A percentile compares a stretch with the other conserved stretches of the same genome.
Evolutionary conservation across 2,329 filamentous ascomycete species (phyloP).

Genomic region (Microdochium bolleyi): DNA sequence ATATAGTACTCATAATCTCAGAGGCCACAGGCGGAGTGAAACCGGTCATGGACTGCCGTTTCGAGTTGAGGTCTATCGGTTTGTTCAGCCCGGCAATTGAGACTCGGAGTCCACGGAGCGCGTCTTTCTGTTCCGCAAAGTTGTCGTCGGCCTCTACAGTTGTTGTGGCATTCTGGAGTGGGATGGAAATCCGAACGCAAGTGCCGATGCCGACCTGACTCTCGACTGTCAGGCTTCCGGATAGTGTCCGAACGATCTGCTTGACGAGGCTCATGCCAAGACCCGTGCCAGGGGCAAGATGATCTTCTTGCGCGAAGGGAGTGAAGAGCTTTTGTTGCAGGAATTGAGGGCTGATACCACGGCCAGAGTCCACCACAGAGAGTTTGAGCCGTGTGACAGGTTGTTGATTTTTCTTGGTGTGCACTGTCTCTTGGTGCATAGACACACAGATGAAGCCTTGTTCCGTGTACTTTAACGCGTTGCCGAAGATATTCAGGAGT

Average conservation of each 20-base stretch:
- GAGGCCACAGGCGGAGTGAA: slow-evolving; percentile 4
- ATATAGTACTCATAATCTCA: slow-evolving; percentile 14
- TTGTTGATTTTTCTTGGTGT: neutral
- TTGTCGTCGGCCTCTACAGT: neutral
- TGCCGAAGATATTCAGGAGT: slow-evolving; percentile 44
- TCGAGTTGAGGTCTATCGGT: neutral
- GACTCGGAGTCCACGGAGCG: slow-evolving; percentile 21
- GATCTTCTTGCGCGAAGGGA: slow-evolving; percentile 57
- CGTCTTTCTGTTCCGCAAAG: slow-evolving; percentile 8
- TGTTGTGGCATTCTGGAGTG: neutral
- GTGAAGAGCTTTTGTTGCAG: slow-evolving; percentile 52
- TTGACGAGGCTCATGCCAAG: slow-evolving; percentile 59
- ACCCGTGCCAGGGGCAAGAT: slow-evolving; percentile 51
- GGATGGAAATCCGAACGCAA: neutral
- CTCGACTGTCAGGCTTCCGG: slow-evolving; percentile 50
- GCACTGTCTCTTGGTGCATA: slow-evolving; percentile 12
- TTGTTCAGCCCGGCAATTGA: neutral
- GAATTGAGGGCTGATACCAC: slow-evolving; percentile 57
- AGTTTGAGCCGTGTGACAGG: slow-evolving; percentile 16
- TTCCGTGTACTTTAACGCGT: slow-evolving; percentile 43
- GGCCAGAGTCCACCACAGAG: slow-evolving; percentile 55
- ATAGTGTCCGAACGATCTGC: slow-evolving; percentile 47
- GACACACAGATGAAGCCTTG: slow-evolving; percentile 32
- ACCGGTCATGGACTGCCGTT: slow-evolving; percentile 9
- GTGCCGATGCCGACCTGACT: slow-evolving; percentile 19